Base-by-base conservation (phyloP, 306 rosid species). In the Trifolium dubium region DNA sequence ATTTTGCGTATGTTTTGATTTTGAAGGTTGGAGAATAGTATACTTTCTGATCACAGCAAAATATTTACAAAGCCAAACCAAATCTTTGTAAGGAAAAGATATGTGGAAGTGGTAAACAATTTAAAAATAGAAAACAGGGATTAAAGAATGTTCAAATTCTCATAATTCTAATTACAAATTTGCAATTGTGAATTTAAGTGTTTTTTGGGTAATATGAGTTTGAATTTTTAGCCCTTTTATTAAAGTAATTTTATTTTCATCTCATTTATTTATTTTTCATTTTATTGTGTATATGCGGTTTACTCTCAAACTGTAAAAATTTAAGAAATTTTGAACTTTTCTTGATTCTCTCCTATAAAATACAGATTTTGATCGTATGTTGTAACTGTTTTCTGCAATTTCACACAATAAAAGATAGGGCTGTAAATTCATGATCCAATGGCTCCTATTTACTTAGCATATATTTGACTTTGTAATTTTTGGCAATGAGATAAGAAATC, bases 1-100 rank as follows among this genome's bases (percentile, higher is more conserved):
- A 64, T 30, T 53, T 51, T 29, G n/a, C 40, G 18, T 64, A 9
- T 6, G 5, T 54, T 61, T 64, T 76, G 65, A 43, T 71, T 71
- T 81, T 66, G 79, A 76, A 77, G 85, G 85, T 49, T 49, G 67
- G n/a, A 72, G 67, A 71, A 55, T 43, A 39, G 12, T 18, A 41
- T 17, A 9, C 7, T 64, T 28, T 63, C 6, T 34, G 60, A 56
- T 54, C 17, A 54, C 37, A 69, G 80, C 69, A 61, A 19, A 74
- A 67, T 49, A 50, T 51, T 79, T 0, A 59, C 10, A 14, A 34
- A 44, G 66, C 28, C 12, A 68, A 59, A 58, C 4, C 37, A 65
- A 56, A 40, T 9, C 3, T 62, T 40, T n/a, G 56, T 35, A 18
- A 32, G 40, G 59, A 28, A 51, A 62, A 17, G 46, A 65, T 65